These are phyloP conservation scores for Combretum micranthum DNA, from an alignment of 345 rosid species.

Conservation along the genomic window DNA sequence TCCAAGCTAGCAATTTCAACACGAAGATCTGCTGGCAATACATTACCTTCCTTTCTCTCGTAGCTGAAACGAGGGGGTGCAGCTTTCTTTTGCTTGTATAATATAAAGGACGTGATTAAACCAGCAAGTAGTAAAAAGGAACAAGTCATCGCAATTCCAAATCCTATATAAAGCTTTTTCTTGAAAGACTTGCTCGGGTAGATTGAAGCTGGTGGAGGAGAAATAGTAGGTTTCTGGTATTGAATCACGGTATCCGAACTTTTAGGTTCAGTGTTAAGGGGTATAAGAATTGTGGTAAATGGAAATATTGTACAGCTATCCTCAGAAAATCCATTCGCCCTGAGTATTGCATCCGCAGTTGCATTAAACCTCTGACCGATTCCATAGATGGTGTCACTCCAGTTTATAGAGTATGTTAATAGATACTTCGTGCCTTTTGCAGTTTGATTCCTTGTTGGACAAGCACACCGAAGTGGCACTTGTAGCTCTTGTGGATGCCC, in stretches of 20 bases:
- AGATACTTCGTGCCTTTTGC: slow-evolving; percentile 28
- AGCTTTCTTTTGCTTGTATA: slow-evolving; percentile 13
- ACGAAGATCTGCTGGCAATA: slow-evolving; percentile 18
- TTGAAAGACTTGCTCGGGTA: slow-evolving; percentile 14
- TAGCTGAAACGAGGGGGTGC: not conserved
- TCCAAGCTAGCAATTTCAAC: slow-evolving; percentile 38
- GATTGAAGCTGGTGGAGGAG: slow-evolving; percentile 15
- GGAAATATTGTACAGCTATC: slow-evolving; percentile 17
- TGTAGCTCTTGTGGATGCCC: slow-evolving; percentile 11
- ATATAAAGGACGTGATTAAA: slow-evolving; percentile 10
- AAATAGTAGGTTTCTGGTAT: slow-evolving; percentile 2
- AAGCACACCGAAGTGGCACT: slow-evolving; percentile 44
- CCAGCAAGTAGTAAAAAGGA: slow-evolving; percentile 16
- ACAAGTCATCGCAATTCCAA: slow-evolving; percentile 28
- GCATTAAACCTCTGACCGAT: slow-evolving; percentile 32
- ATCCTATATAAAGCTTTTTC: slow-evolving; percentile 12
- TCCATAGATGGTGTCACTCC: slow-evolving; percentile 18
- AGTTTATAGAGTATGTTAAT: slow-evolving; percentile 27
- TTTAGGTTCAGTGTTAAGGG: slow-evolving; percentile 26
- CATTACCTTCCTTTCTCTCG: not conserved
- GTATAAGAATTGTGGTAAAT: slow-evolving; percentile 43
- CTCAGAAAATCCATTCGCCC: slow-evolving; percentile 29
- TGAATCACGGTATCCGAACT: slow-evolving; percentile 27
- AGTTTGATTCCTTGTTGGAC: slow-evolving; percentile 35
- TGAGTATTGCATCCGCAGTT: slow-evolving; percentile 15